Conservation (phyloP, 2,329 filamentous ascomycete genomes). For the Thielaviopsis cerberus region DNA sequence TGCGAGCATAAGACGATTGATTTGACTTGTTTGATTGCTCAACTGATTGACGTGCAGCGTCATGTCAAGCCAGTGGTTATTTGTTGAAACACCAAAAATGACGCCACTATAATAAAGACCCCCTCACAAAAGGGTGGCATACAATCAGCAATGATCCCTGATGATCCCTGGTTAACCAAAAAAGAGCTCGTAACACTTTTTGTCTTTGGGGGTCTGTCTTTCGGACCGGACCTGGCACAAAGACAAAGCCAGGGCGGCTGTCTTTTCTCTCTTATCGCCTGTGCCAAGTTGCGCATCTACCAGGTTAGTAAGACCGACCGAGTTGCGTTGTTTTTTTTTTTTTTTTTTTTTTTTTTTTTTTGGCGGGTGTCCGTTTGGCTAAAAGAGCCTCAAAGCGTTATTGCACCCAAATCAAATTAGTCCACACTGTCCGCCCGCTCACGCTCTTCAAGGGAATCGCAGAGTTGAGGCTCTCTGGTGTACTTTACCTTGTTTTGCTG, state of each 20-base stretch:
- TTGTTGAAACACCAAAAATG: neutral
- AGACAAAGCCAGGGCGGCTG: neutral
- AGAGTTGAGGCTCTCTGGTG: neutral
- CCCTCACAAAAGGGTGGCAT: too few species aligned
- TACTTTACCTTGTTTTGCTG: neutral
- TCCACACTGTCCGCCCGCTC: neutral
- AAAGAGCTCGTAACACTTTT: neutral
- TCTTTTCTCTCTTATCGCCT: neutral
- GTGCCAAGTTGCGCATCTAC: too few species aligned
- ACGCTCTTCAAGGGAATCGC: neutral
- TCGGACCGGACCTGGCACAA: neutral
- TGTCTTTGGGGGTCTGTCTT: neutral
- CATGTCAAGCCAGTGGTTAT: neutral
- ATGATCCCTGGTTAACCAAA: too few species aligned
- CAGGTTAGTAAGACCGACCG: too few species aligned
- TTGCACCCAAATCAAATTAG: neutral
- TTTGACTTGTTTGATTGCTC: neutral
- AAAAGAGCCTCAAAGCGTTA: neutral
- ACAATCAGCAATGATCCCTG: neutral
- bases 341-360: neutral
- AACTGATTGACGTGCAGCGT: neutral
- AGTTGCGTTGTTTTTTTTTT: neutral
- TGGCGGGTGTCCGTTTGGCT: neutral
- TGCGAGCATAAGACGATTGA: neutral
- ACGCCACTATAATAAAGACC: too few species aligned